Conservation (phyloP, 2,329 filamentous ascomycete genomes). For the Aspergillus clavatus region DNA sequence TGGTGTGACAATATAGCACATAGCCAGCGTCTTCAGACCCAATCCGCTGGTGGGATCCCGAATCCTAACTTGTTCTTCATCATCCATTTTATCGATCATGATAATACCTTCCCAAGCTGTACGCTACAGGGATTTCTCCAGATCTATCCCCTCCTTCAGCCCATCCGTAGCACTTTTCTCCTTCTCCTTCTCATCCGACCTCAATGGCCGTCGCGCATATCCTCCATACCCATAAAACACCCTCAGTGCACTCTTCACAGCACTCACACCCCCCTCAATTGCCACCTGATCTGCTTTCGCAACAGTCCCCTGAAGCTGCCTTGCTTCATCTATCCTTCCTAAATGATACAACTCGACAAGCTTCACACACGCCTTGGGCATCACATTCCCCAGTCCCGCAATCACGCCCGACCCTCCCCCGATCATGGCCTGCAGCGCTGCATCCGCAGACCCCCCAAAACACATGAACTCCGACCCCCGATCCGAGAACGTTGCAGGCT, state of each 20-base stretch:
- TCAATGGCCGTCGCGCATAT: constrained; percentile 52
- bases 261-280: constrained; percentile 64
- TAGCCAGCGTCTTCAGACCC: no score
- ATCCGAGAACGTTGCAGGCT: constrained; percentile 63
- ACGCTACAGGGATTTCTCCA: constrained; percentile 12
- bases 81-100: no score
- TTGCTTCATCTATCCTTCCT: constrained; percentile 58
- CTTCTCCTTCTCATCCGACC: constrained; percentile 5
- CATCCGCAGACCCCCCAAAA: constrained; percentile 69
- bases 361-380: constrained; percentile 59
- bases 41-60: no score
- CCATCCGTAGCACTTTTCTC: not conserved
- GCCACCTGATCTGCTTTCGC: constrained; percentile 65
- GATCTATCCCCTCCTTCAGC: constrained; percentile 14
- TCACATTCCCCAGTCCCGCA: constrained; percentile 66
- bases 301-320: constrained; percentile 60
- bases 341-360: constrained; percentile 56
- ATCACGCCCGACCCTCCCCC: constrained; percentile 69
- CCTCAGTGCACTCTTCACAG: constrained; percentile 62
- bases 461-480: constrained; percentile 68
- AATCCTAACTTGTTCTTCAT: not conserved
- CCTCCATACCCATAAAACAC: constrained; percentile 63
- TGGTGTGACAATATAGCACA: no score
- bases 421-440: constrained; percentile 64
- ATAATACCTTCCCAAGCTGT: no score